Conservation (phyloP, 768 basidiomycete species). For the Phanerodontia chrysosporium region DNA sequence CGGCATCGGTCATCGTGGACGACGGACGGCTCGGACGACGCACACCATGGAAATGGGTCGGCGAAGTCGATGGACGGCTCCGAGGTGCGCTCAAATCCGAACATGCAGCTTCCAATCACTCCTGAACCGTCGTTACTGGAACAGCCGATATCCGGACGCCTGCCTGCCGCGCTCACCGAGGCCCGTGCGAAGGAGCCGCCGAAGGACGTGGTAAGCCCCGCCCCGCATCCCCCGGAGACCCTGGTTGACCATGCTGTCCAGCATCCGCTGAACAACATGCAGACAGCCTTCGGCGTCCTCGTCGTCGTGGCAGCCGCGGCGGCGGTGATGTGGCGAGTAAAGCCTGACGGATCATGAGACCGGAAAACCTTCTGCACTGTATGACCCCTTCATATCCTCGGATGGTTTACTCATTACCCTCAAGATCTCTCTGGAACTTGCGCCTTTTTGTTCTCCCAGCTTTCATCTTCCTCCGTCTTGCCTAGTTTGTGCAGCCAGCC, state of each 20-base stretch:
- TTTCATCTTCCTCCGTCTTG: neutral
- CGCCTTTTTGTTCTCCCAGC: neutral
- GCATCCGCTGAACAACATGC: constrained; percentile 31
- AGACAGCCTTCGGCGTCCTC: constrained; percentile 58
- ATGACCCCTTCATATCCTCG: neutral
- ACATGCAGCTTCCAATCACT: constrained; percentile 24
- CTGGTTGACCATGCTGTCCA: neutral
- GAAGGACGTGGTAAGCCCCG: constrained; percentile 20
- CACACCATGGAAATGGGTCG: constrained; percentile 11
- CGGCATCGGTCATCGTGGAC: constrained; percentile 24
- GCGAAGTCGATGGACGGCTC: constrained; percentile 9
- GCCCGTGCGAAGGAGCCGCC: constrained; percentile 18
- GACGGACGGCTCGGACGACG: constrained; percentile 24
- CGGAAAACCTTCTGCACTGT: neutral
- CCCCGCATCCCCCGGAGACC: neutral
- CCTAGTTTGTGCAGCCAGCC: constrained; percentile 8
- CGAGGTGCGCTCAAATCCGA: constrained; percentile 12
- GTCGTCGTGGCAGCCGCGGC: constrained; percentile 65
- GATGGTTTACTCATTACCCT: neutral
- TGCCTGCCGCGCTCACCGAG: constrained; percentile 17
- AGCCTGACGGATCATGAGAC: constrained; percentile 30
- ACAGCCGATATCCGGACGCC: constrained; percentile 21
- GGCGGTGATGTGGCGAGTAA: constrained; percentile 71
- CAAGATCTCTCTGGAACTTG: neutral
- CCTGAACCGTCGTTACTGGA: constrained; percentile 26